A percentile compares a stretch with the other conserved stretches of the same genome.
phyloP scores from a whole-genome alignment of 306 rosid genomes.

The Acacia confusa region DNA sequence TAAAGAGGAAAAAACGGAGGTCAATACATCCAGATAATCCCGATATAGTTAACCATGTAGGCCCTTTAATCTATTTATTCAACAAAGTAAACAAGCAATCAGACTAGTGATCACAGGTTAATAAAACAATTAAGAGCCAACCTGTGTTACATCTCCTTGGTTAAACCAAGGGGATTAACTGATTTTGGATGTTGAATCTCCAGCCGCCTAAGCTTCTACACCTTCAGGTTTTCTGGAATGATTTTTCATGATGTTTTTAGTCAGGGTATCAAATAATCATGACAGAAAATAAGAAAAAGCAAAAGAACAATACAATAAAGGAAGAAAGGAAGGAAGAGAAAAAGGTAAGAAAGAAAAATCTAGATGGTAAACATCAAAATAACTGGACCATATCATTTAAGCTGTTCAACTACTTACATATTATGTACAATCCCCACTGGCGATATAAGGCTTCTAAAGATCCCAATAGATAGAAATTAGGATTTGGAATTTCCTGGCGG shows the following conservation, averaged over 20 bases:
- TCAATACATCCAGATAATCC: neutral
- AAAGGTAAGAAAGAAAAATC: conserved; percentile 3
- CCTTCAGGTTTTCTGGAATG: conserved; percentile 50
- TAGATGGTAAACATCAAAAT: conserved; percentile 15
- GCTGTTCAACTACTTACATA: conserved; percentile 5
- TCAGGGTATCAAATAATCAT: conserved; percentile 20
- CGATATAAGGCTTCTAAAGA: neutral
- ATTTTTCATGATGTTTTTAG: conserved; percentile 28
- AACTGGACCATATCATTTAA: neutral
- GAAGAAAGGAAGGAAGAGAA: neutral
- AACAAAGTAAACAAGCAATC: conserved; percentile 21
- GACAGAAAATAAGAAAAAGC: neutral
- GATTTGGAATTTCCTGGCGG: neutral
- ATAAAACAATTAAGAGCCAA: conserved; percentile 22
- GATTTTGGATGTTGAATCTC: conserved; percentile 24
- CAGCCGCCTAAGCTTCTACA: conserved; percentile 39
- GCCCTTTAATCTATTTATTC: conserved; percentile 18
- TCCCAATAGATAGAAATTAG: conserved; percentile 14
- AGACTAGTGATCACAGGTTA: conserved; percentile 19
- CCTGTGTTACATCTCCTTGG: conserved; percentile 27
- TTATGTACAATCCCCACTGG: conserved; percentile 12
- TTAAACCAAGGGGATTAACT: conserved; percentile 18
- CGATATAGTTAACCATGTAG: neutral
- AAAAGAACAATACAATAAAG: neutral
- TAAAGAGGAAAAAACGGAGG: conserved; percentile 24